Evolutionary conservation across 768 basidiomycete genomes (phyloP), one percentile per base, ranked within the genome.

Genomic region (Tylopilus vinaceipallidus): DNA sequence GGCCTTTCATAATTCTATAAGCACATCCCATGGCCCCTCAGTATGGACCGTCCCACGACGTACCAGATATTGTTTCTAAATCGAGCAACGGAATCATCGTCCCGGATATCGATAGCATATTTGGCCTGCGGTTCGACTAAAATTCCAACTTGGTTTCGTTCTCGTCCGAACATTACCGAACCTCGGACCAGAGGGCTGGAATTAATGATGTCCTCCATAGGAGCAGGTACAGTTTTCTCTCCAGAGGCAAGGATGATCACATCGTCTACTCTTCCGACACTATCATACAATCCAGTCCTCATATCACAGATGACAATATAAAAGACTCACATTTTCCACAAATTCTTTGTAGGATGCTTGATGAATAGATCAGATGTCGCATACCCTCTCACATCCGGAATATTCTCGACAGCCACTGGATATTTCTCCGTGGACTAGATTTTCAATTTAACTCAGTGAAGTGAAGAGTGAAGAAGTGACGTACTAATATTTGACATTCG

Each of bases 361-460:
- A 70, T 50, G 52, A 73, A 75, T 4, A 80, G 42, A 61, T 77
- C 78, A 0, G 70, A 69, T 2, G 73, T 77, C 0, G 71, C 73
- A 45, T 74, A 59, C 2, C 46, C 49, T 32, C 73, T 50, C 5
- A 55, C 47, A 5, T 73, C 75, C 3, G 67, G 55, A 6, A 72
- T 48, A 53, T 77, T 77, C 29, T 64, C 45, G 8, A 64, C 35
- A 1, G 53, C 58, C 12, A 57, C 1, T 19, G 32, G 36, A 11
- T 40, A 19, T 1, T 27, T 40, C 9, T 47, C 47, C 7, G 30
- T 34, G 1, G 50, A 26, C 61, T 62, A 47, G 8, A 30, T 16
- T 22, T 5, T 1, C 12, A 3, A 41, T 29, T 4, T 16, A 9
- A 23, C 11, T 17, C 2, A 7, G 23, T 12, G 29, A 32, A 17